Conservation (phyloP, 805 yeast species). For the Scheffersomyces ergatensis region DNA sequence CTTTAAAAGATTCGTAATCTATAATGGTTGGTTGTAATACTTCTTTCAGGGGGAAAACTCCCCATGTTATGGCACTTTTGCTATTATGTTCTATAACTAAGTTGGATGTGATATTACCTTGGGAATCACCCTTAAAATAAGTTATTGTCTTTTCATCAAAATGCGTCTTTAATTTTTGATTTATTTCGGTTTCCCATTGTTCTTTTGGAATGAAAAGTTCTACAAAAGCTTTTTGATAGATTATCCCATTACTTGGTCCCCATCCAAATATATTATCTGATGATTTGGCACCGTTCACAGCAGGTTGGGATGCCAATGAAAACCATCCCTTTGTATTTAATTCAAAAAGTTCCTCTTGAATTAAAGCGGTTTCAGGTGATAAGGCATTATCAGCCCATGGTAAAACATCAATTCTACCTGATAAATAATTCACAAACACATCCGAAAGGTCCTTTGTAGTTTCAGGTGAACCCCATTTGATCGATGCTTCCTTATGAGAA, state of each 20-base stretch:
- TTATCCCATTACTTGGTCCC: constrained; percentile 90
- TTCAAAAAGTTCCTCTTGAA: constrained; percentile 85
- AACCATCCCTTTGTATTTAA: constrained; percentile 73
- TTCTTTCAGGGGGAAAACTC: constrained; percentile 89
- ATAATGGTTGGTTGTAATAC: constrained; percentile 89
- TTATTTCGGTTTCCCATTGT: constrained; percentile 60
- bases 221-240: constrained; percentile 93
- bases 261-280: constrained; percentile 92
- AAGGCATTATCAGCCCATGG: constrained; percentile 93
- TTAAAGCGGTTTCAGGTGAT: constrained; percentile 85
- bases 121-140: constrained; percentile 70
- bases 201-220: constrained; percentile 69
- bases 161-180: constrained; percentile 45
- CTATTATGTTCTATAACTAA: constrained; percentile 39
- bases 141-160: constrained; percentile 51
- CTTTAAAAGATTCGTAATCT: constrained; percentile 87
- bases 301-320: constrained; percentile 95
- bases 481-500: constrained; percentile 57
- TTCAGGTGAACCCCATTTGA: constrained; percentile 80
- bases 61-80: constrained; percentile 95
- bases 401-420: constrained; percentile 69
- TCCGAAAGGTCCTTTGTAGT: constrained; percentile 56
- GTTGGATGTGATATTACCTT: constrained; percentile 60
- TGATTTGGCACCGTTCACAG: constrained; percentile 74
- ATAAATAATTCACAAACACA: constrained; percentile 69